Evolutionary conservation across 805 yeast genomes (phyloP).

Genomic region (Lachancea mirantina): DNA sequence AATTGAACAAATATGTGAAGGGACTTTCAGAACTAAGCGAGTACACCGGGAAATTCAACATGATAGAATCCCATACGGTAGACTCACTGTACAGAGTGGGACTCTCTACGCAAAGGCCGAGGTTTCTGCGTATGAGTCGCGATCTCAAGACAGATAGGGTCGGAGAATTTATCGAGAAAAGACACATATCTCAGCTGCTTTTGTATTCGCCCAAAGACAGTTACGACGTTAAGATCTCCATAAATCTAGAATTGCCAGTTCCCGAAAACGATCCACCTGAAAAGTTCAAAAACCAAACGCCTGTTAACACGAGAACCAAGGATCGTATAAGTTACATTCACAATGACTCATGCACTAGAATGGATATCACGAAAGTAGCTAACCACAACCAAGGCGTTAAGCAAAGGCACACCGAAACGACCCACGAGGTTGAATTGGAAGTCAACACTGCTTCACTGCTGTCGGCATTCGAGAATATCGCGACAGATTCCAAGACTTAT

Average conservation of each 20-base stretch:
- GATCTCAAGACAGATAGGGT: slow-evolving; percentile 62
- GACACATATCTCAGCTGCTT: slow-evolving; percentile 63
- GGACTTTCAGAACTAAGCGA: slow-evolving; percentile 47
- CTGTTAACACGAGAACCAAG: slow-evolving; percentile 57
- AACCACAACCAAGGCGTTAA: slow-evolving; percentile 22
- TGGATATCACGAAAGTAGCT: slow-evolving; percentile 62
- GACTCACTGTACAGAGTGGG: slow-evolving; percentile 59
- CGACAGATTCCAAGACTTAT: slow-evolving; percentile 45
- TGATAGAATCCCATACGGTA: slow-evolving; percentile 52
- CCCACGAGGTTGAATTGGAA: slow-evolving; percentile 47
- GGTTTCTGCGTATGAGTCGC: slow-evolving; percentile 55
- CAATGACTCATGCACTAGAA: slow-evolving; percentile 61
- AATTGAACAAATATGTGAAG: slow-evolving; percentile 46
- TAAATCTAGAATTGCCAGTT: slow-evolving; percentile 69
- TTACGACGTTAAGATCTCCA: slow-evolving; percentile 69
- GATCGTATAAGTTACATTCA: slow-evolving; percentile 69
- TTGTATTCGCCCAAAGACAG: slow-evolving; percentile 69
- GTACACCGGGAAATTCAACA: slow-evolving; percentile 47
- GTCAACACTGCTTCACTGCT: slow-evolving; percentile 39
- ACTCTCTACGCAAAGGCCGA: slow-evolving; percentile 58
- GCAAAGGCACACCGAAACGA: slow-evolving; percentile 22
- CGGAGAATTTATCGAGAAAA: slow-evolving; percentile 64
- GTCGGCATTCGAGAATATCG: slow-evolving; percentile 34
- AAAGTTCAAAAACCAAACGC: slow-evolving; percentile 46
- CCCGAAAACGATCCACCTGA: slow-evolving; percentile 46